These are phyloP conservation scores for Trichosporon sp. DNA, from an alignment of 1,284 basidiomycete species.

Conservation along the genomic window DNA sequence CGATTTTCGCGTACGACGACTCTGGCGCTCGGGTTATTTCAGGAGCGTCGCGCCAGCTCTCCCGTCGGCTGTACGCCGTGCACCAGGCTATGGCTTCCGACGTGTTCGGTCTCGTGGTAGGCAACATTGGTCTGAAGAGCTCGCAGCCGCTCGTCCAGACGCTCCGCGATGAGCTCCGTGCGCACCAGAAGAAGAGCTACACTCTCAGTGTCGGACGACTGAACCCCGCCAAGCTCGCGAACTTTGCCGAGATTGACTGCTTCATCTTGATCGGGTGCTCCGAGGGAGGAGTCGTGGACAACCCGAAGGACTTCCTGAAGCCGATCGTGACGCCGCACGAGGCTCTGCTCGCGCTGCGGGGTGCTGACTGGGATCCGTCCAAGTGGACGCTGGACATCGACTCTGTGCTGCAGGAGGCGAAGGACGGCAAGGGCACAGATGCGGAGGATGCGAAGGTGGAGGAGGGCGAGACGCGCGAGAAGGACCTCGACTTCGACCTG, in stretches of 20 bases:
- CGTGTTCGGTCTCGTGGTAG: slow-evolving; percentile 92
- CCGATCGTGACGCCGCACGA: slow-evolving; percentile 97
- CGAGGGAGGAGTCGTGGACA: slow-evolving; percentile 86
- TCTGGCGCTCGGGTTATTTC: slow-evolving; percentile 43
- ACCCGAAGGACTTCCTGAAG: slow-evolving; percentile 73
- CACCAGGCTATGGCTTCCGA: slow-evolving; percentile 90
- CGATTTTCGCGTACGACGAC: slow-evolving; percentile 64
- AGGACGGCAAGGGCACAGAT: slow-evolving; percentile 24
- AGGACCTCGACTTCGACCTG: slow-evolving; percentile 80
- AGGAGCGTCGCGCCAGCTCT: slow-evolving; percentile 75
- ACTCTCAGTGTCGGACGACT: slow-evolving; percentile 94
- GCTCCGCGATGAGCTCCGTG: slow-evolving; percentile 68
- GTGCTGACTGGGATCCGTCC: slow-evolving; percentile 65
- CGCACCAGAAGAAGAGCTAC: slow-evolving; percentile 81
- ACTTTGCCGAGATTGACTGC: slow-evolving; percentile 95
- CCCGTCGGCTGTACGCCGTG: slow-evolving; percentile 83
- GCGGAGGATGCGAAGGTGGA: slow-evolving; percentile 29
- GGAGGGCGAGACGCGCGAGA: slow-evolving; percentile 50
- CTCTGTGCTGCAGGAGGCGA: slow-evolving; percentile 38
- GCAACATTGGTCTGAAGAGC: slow-evolving; percentile 81
- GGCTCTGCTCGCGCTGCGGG: slow-evolving; percentile 75
- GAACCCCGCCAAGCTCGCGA: slow-evolving; percentile 92
- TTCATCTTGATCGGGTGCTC: slow-evolving; percentile 94
- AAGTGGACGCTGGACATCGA: slow-evolving; percentile 64
- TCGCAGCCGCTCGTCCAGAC: slow-evolving; percentile 80